These are phyloP conservation scores for Castanea mollissima DNA, from an alignment of 306 rosid genomes.

Conservation along the genomic window DNA sequence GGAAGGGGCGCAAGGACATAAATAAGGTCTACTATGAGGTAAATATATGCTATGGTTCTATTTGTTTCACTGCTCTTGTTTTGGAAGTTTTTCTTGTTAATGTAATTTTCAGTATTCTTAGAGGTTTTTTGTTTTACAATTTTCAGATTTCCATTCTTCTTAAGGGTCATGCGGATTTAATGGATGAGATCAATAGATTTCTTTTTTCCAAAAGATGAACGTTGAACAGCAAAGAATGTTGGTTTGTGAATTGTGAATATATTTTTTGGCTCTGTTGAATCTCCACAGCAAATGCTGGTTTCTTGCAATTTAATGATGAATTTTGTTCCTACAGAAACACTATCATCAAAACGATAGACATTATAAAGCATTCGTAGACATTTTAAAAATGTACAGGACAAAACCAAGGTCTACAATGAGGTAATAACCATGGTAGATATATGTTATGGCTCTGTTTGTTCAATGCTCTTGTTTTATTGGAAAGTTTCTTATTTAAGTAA, in stretches of 20 bases:
- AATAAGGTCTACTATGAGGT: slow-evolving; percentile 84
- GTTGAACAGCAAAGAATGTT: slow-evolving; percentile 59
- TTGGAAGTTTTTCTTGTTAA: no score
- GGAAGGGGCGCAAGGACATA: slow-evolving; percentile 91
- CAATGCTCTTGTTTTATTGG: no score
- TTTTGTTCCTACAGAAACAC: slow-evolving; percentile 54
- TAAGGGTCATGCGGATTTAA: slow-evolving; percentile 74
- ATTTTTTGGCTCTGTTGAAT: no score
- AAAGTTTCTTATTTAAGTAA: no score
- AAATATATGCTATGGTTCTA: no score
- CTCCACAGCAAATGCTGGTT: no score
- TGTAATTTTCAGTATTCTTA: background rate
- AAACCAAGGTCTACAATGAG: slow-evolving; percentile 81
- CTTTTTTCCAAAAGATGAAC: slow-evolving; percentile 65
- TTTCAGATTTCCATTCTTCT: slow-evolving; percentile 75
- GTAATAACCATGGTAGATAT: slow-evolving; percentile 21
- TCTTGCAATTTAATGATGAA: no score
- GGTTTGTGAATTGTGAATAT: no score
- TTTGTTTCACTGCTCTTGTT: no score
- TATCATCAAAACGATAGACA: slow-evolving; percentile 67
- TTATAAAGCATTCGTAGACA: slow-evolving; percentile 90
- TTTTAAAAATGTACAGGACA: slow-evolving; percentile 91
- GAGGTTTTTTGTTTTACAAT: slow-evolving; percentile 3
- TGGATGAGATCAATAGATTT: slow-evolving; percentile 86
- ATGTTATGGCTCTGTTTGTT: no score